These are phyloP conservation scores for Xylaria sp. DNA, from an alignment of 2,329 filamentous ascomycete genomes.

Conservation along the genomic window DNA sequence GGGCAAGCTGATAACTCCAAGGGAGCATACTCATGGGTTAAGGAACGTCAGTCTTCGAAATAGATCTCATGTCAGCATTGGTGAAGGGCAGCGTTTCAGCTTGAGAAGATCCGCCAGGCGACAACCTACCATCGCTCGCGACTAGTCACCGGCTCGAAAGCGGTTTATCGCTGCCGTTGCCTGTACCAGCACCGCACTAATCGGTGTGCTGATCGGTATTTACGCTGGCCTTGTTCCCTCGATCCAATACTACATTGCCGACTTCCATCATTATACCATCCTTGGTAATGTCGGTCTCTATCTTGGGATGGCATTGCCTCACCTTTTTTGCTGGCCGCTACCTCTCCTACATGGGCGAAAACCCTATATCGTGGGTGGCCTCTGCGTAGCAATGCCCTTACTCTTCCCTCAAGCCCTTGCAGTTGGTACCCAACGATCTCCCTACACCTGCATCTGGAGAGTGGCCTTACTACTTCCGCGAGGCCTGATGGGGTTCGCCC, in stretches of 20 bases:
- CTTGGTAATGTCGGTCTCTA: constrained; percentile 81
- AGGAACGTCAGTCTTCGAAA: constrained; percentile 58
- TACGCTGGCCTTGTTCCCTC: constrained; percentile 83
- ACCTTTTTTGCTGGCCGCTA: constrained; percentile 77
- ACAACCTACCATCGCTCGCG: constrained; percentile 75
- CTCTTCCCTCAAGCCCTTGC: constrained; percentile 80
- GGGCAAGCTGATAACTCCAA: constrained; percentile 22
- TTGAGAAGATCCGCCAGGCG: constrained; percentile 66
- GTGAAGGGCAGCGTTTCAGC: constrained; percentile 62
- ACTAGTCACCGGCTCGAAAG: constrained; percentile 76
- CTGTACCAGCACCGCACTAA: constrained; percentile 77
- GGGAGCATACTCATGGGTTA: constrained; percentile 41
- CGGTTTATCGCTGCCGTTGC: constrained; percentile 74
- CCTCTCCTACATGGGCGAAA: constrained; percentile 81
- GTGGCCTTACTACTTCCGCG: constrained; percentile 71
- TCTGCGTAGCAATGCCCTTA: constrained; percentile 76
- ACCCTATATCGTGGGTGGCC: constrained; percentile 76
- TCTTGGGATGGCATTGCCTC: constrained; percentile 75
- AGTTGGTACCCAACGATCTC: constrained; percentile 67
- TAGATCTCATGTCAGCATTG: constrained; percentile 65
- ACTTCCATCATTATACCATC: constrained; percentile 73
- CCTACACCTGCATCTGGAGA: constrained; percentile 66
- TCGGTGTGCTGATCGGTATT: constrained; percentile 77
- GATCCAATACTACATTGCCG: constrained; percentile 80
- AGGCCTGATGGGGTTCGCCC: constrained; percentile 72